phyloP scores from a whole-genome alignment of 345 rosid species.

The Rhizophora mangle region DNA sequence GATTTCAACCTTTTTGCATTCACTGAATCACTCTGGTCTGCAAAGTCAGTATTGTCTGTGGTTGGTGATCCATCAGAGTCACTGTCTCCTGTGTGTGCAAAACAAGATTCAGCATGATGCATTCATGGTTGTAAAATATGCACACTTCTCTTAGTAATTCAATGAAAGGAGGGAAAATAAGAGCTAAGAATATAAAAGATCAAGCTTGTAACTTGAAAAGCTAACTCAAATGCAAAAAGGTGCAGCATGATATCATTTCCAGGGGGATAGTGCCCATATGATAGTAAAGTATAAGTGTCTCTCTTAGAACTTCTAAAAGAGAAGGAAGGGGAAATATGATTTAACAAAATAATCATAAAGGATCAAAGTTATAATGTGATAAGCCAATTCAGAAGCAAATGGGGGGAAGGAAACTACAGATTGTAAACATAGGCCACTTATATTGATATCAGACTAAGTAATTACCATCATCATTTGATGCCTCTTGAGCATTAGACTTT shows the following conservation, averaged over 20 bases:
- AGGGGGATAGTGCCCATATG: no score
- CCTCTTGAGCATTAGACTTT: slow-evolving; percentile 38
- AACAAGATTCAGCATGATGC: neutral
- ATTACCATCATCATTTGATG: slow-evolving; percentile 57
- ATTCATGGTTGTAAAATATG: no score
- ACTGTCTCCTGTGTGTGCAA: slow-evolving; percentile 39
- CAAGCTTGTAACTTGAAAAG: neutral
- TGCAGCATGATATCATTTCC: no score
- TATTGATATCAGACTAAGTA: slow-evolving; percentile 3
- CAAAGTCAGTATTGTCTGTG: slow-evolving; percentile 25
- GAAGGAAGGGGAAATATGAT: no score
- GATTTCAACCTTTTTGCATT: slow-evolving; percentile 46
- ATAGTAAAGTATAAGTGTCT: no score
- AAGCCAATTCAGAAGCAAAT: no score
- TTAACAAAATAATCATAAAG: no score
- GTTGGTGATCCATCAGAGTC: slow-evolving; percentile 54
- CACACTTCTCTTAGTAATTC: neutral
- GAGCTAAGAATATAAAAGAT: neutral
- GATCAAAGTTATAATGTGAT: no score
- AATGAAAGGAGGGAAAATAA: neutral
- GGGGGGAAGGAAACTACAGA: no score
- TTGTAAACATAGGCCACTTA: no score
- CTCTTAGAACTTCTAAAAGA: no score
- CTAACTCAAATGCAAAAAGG: no score
- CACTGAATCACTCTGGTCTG: slow-evolving; percentile 33